Base-by-base conservation (phyloP, 768 basidiomycete genomes). In the Mycena alexandri region DNA sequence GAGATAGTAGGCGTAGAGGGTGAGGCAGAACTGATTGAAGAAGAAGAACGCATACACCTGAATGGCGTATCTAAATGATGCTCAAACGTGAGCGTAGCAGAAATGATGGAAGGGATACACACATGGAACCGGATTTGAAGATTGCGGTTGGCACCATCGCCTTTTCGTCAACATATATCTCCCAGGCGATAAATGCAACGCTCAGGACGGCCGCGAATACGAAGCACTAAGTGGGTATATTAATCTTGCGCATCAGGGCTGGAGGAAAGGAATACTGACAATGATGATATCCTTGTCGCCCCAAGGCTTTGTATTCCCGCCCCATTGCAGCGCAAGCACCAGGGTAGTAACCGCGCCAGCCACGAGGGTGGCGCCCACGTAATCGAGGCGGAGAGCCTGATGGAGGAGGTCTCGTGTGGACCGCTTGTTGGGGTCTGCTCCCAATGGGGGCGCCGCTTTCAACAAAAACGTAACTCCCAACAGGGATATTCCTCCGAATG, bases 271-370 rank as follows among this genome's bases (percentile, higher is more conserved):
- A 14, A 14, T 5, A 54, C 53, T 36, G 16, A 54, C 53, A 24
- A 65, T 48, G n/a, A 74, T 68, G 64, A 82, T 82, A 2, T 74
- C 71, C 5, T 72, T 74, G 63, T 78, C 76, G 59, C 65, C 69
- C 84, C 84, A 85, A 0, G 79, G 73, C 70, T 81, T 80, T 19
- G 75, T 71, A 68, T 80, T 79, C 0, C 83, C 83, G 19, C 83
- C 83, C 79, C 80, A 82, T 59, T 82, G 79, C 1, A 84, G 72
- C 7, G 83, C 78, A 10, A 84, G 73, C 29, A 83, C 74, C 14
- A 83, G 74, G 51, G 72, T 76, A 8, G 78, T 80, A 44, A 82
- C 71, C 16, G 75, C 57, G 5, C 44, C 76, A 48, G 83, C 71
- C 47, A 78, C 74, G n/a, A 83, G 74, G 22, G 70, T 66, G 0